Base-by-base conservation (phyloP, 768 basidiomycete genomes). In the Agrocybe praecox region DNA sequence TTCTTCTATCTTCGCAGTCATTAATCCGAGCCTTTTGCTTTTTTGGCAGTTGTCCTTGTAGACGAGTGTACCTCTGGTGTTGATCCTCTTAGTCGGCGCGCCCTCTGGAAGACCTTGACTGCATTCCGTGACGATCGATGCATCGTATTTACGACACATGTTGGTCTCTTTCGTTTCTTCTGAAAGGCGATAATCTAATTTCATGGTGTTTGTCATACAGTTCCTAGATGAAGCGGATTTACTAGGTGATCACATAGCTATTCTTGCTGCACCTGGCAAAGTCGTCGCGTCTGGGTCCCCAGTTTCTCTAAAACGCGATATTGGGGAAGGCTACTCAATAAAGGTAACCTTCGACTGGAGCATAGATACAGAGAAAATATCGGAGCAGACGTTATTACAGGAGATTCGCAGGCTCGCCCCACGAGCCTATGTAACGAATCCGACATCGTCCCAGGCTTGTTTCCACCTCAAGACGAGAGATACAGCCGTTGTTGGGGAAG, bases 151-250 rank as follows among this genome's bases (percentile, higher is more conserved):
- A 92, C 91, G 0, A 94, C 90, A 0, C 91, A 92, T 72, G 88
- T 87, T 67, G 52, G 84, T 53, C 19, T 53, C 44, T 32, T 53
- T 7, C n/a, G 1, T 44, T 23, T 23, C 15, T 12, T 1, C 29
- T 14, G 19, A 29, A n/a, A 10, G n/a, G 10, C 9, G 21, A 14
- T 5, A 14, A 9, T 6, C 26, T 21, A 14, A 21, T 17, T 36
- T 18, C 2, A 32, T 36, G 14, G 12, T 23, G 42, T 14, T 21
- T 40, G 19, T 52, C 24, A 50, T 47, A 29, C 60, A 87, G 85
- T 89, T 90, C 72, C 76, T 91, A 1, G 90, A 92, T 55, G 89
- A 92, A 68, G 90, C 90, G 0, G 90, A 92, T 64, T 74, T 92
- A 3, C 75, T 93, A 14, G 90, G 84, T 0, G 90, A 93, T 62